phyloP scores from a whole-genome alignment of 768 basidiomycete genomes.

The Neoboletus magnificus region DNA sequence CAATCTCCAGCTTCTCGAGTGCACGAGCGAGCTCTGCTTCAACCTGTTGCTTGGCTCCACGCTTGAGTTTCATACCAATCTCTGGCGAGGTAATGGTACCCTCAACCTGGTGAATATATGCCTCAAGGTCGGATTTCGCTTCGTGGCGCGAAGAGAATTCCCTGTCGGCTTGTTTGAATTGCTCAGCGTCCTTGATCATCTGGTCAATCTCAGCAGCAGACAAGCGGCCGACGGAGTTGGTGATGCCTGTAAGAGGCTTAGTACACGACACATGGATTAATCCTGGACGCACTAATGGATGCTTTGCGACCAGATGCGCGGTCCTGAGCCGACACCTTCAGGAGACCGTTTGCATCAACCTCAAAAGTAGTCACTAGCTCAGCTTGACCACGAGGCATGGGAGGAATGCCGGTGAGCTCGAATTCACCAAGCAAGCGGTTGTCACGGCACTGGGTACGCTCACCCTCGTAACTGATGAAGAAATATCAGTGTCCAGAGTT shows the following conservation, averaged over 20 bases:
- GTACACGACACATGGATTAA: neutral
- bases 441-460: constrained; percentile 99
- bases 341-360: constrained; percentile 97
- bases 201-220: constrained; percentile 98
- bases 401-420: constrained; percentile 97
- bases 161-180: constrained; percentile 94
- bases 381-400: constrained; percentile 99
- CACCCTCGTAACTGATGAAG: constrained; percentile 82
- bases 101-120: constrained; percentile 97
- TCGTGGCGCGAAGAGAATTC: constrained; percentile 98
- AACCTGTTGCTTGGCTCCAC: constrained; percentile 90
- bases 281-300: constrained; percentile 73
- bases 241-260: constrained; percentile 62
- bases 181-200: constrained; percentile 99
- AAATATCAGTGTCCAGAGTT: constrained; percentile 6
- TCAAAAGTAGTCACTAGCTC: constrained; percentile 99
- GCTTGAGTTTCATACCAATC: constrained; percentile 98
- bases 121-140: constrained; percentile 96
- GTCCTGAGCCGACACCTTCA: constrained; percentile 98
- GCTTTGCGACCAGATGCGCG: constrained; percentile 99
- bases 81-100: constrained; percentile 93
- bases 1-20: constrained; percentile 97
- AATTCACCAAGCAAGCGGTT: constrained; percentile 99
- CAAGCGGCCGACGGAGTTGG: constrained; percentile 98
- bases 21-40: constrained; percentile 98